These are phyloP conservation scores for Candida frijolesensis DNA, from an alignment of 1,139 yeast genomes.

Conservation along the genomic window DNA sequence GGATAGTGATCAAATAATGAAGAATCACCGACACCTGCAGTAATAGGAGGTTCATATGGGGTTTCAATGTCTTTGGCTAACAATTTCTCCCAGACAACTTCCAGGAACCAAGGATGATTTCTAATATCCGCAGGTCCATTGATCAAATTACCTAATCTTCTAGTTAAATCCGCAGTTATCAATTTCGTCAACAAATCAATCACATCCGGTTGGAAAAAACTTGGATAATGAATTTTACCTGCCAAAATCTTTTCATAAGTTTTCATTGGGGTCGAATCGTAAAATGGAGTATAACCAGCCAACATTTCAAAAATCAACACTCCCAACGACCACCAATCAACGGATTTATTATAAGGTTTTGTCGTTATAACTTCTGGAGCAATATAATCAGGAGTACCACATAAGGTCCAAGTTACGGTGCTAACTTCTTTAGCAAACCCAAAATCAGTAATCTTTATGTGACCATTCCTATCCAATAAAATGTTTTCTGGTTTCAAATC, in stretches of 20 bases:
- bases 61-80: conserved; percentile 61
- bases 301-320: conserved; percentile 62
- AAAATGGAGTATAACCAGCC: conserved; percentile 64
- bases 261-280: conserved; percentile 63
- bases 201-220: conserved; percentile 53
- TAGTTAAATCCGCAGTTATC: conserved; percentile 57
- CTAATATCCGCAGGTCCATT: conserved; percentile 61
- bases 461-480: conserved; percentile 58
- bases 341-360: conserved; percentile 62
- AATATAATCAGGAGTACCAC: conserved; percentile 67
- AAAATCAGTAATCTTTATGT: conserved; percentile 61
- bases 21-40: conserved; percentile 64
- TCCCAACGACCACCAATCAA: conserved; percentile 69
- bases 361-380: conserved; percentile 67
- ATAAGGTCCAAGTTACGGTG: conserved; percentile 61
- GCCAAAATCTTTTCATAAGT: conserved; percentile 60
- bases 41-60: conserved; percentile 65
- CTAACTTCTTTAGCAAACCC: conserved; percentile 65
- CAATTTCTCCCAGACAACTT: conserved; percentile 62
- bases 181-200: conserved; percentile 51
- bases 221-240: conserved; percentile 54
- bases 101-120: conserved; percentile 60
- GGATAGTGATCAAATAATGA: conserved; percentile 64
- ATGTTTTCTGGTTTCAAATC: conserved; percentile 66
- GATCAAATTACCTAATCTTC: conserved; percentile 57